Conservation (phyloP, 2,329 filamentous ascomycete species). For the Penicillium sclerotigenum region DNA sequence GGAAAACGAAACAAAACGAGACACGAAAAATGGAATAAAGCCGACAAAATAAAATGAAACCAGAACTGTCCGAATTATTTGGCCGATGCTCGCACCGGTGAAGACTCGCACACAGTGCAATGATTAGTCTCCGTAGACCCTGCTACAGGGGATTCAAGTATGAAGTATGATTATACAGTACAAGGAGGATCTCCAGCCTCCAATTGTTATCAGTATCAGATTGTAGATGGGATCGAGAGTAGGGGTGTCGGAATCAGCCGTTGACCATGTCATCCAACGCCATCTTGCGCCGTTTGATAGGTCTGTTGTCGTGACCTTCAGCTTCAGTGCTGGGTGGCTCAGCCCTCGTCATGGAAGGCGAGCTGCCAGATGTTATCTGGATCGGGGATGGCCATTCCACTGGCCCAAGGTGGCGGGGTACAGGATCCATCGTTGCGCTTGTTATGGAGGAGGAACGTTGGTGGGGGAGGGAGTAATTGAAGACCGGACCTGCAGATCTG, state of each 20-base stretch:
- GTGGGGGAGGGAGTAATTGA: slow-evolving; percentile 27
- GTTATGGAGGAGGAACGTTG: slow-evolving; percentile 24
- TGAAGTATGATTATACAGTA: slow-evolving; percentile 22
- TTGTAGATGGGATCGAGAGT: background rate
- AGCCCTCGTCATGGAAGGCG: slow-evolving; percentile 14
- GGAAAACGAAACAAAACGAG: background rate
- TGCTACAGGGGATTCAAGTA: slow-evolving; percentile 17
- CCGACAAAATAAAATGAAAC: background rate
- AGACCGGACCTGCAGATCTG: slow-evolving; percentile 27
- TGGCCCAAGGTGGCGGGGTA: slow-evolving; percentile 23
- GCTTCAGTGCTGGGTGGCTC: slow-evolving; percentile 19
- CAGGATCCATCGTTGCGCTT: slow-evolving; percentile 19
- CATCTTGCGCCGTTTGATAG: slow-evolving; percentile 40
- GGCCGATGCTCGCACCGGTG: background rate
- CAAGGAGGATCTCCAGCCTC: slow-evolving; percentile 12
- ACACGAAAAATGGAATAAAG: background rate
- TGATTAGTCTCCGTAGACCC: slow-evolving; percentile 22
- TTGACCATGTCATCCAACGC: slow-evolving; percentile 43
- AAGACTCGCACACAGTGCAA: background rate
- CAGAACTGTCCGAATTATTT: background rate
- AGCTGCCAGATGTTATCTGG: slow-evolving; percentile 13
- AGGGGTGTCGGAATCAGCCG: slow-evolving; percentile 23
- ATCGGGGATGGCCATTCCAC: slow-evolving; percentile 20
- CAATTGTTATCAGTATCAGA: background rate
- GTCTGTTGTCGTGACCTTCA: slow-evolving; percentile 25